Evolutionary conservation across 805 yeast species (phyloP).

Genomic region (Debaryomyces maramus): DNA sequence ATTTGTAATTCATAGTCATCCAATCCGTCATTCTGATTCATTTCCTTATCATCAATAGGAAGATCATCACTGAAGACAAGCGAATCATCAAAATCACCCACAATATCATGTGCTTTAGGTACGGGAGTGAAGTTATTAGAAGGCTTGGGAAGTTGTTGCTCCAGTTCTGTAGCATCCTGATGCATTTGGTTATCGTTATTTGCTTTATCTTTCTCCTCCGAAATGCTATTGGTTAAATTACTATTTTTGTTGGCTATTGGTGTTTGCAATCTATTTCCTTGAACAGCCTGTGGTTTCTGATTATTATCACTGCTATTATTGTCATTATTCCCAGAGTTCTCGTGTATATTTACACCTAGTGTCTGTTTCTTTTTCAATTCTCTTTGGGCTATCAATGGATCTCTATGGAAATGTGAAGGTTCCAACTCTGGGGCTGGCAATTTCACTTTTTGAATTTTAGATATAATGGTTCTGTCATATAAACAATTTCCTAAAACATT

Average conservation of each 20-base stretch:
- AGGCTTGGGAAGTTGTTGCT: neutral
- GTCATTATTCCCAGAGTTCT: neutral
- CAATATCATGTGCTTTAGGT: constrained; percentile 12
- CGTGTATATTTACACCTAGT: constrained; percentile 7
- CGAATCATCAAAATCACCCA: constrained; percentile 41
- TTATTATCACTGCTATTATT: neutral
- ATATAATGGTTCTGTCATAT: constrained; percentile 70
- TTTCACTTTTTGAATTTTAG: constrained; percentile 47
- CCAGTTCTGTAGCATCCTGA: neutral
- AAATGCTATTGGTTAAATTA: neutral
- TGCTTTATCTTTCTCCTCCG: neutral
- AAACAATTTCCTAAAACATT: constrained; percentile 78
- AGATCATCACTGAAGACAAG: constrained; percentile 42
- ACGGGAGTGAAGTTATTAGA: constrained; percentile 1
- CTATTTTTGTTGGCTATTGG: neutral
- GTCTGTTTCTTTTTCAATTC: constrained; percentile 20
- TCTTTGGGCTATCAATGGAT: constrained; percentile 32
- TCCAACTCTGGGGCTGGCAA: constrained; percentile 30
- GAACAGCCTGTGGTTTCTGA: neutral
- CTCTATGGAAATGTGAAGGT: constrained; percentile 35
- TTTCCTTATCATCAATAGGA: constrained; percentile 11
- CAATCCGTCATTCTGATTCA: constrained; percentile 15
- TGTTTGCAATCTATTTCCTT: constrained; percentile 10
- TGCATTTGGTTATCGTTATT: neutral
- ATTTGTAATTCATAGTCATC: constrained; percentile 27